Evolutionary conservation across 2,329 filamentous ascomycete species (phyloP), one percentile per base, ranked within the genome.

Genomic region (Clarireedia paspali): DNA sequence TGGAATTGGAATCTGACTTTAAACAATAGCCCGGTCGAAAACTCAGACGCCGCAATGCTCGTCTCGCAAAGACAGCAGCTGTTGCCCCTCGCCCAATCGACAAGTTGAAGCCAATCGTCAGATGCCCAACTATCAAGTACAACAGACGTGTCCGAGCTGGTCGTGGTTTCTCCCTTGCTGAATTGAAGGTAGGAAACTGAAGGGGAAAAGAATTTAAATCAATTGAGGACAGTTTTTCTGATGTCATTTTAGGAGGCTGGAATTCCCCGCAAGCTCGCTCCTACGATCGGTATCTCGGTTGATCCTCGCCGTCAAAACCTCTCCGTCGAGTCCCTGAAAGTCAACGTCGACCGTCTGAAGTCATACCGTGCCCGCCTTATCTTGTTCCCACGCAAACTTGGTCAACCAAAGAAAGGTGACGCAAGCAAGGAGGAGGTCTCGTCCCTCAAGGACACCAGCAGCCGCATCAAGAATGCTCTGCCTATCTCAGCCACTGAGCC

Each of bases 101-200:
- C 84, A 91, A 89, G 79, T 84, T 99, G 74, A 87, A 91, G 75
- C 94, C 94, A 67, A 80, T 97, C 77, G 92, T 99, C 70, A 89
- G 91, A 81, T 97, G 92, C 87, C 92, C 94, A 73, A 92, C 89
- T 71, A 78, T 96, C 82, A 96, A 95, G 84, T 95, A 99, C 85
- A 99, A 99, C 89, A 91, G 94, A 75, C 91, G 91, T 75, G 88
- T 95, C 73, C 88, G 94, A 75, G 85, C 90, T 73, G 94, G 94
- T 77, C 91, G 94, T 82, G 94, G 94, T 75, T 99, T 99, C 88
- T 90, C 92, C 70, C 82, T 97, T 68, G 82, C 86, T 79, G 94
- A 99, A 85, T 83, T 99, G 75, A 99, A 99, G 91, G 92, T 96
- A 88, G 66, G 75, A 54, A 46, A 42, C 55, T 10, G 6, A 30